These are phyloP conservation scores for Sugiyamaella marilandica DNA, from an alignment of 805 yeast genomes.

Conservation along the genomic window DNA sequence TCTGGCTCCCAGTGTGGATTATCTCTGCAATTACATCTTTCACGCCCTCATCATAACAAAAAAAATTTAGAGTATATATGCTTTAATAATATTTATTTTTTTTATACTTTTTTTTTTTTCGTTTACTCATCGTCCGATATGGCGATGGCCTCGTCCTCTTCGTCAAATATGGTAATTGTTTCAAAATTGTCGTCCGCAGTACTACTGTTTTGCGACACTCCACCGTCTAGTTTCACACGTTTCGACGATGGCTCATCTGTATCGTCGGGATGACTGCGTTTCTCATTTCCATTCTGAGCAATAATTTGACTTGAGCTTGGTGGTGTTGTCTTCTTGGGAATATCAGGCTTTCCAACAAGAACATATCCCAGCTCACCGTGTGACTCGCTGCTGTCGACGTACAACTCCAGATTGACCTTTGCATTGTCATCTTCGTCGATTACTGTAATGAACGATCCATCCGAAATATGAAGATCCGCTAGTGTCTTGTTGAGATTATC, in stretches of 20 bases:
- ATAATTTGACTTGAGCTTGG: background rate
- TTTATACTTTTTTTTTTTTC: too few relatives aligned
- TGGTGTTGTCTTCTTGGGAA: conserved; percentile 3
- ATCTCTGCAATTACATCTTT: conserved; percentile 13
- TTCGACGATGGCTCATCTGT: background rate
- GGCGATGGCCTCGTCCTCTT: conserved; percentile 21
- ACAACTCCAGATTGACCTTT: conserved; percentile 46
- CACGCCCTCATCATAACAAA: background rate
- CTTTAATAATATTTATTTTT: conserved; percentile 4
- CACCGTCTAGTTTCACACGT: too few relatives aligned
- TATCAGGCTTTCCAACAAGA: conserved; percentile 8
- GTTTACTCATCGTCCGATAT: conserved; percentile 25
- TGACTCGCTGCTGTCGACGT: conserved; percentile 13
- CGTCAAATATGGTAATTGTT: conserved; percentile 13
- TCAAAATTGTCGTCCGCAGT: conserved; percentile 1
- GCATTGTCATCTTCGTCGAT: conserved; percentile 80
- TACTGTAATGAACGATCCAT: conserved; percentile 62
- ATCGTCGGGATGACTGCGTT: background rate
- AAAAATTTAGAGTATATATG: background rate
- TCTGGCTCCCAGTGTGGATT: conserved; percentile 85
- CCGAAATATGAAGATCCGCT: conserved; percentile 46
- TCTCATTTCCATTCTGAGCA: background rate
- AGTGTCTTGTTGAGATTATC: conserved; percentile 58
- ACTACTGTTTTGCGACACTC: background rate
- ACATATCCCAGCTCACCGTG: background rate